These are phyloP conservation scores for Gaultheria prostrata DNA, from an alignment of 148 eudicot genomes.

Conservation along the genomic window DNA sequence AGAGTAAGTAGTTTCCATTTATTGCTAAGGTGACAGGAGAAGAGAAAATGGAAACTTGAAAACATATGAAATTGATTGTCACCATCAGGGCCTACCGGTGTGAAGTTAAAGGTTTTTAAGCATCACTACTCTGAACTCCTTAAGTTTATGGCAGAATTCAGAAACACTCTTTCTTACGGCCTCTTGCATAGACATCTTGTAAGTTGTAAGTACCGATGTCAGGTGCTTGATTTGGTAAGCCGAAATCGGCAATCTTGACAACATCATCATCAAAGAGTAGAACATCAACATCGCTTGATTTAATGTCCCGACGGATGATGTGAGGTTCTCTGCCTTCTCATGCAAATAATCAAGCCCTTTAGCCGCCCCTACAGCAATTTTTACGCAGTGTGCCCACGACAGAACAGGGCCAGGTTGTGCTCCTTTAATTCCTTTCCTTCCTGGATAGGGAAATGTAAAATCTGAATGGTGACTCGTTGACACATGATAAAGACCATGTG, in stretches of 20 bases:
- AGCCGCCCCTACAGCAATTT: constrained; percentile 85
- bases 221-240: constrained; percentile 78
- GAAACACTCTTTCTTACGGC: background rate
- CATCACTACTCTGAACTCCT: background rate
- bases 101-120: background rate
- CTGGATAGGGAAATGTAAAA: constrained; percentile 27
- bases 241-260: constrained; percentile 82
- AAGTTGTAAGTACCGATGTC: constrained; percentile 36
- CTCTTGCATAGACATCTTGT: background rate
- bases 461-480: background rate
- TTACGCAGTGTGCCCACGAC: constrained; percentile 75
- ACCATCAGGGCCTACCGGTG: background rate
- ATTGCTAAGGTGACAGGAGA: background rate
- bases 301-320: constrained; percentile 75
- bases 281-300: constrained; percentile 81
- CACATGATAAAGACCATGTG: background rate
- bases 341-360: constrained; percentile 80
- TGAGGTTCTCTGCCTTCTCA: constrained; percentile 72
- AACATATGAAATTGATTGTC: background rate
- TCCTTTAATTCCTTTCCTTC: constrained; percentile 73
- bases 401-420: constrained; percentile 79
- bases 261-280: constrained; percentile 71
- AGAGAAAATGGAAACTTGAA: background rate
- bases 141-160: background rate
- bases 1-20: background rate